A percentile compares a stretch with the other conserved stretches of the same genome.
Conservation (phyloP, 495 filamentous ascomycete genomes). For the Aspergillus affinis region DNA sequence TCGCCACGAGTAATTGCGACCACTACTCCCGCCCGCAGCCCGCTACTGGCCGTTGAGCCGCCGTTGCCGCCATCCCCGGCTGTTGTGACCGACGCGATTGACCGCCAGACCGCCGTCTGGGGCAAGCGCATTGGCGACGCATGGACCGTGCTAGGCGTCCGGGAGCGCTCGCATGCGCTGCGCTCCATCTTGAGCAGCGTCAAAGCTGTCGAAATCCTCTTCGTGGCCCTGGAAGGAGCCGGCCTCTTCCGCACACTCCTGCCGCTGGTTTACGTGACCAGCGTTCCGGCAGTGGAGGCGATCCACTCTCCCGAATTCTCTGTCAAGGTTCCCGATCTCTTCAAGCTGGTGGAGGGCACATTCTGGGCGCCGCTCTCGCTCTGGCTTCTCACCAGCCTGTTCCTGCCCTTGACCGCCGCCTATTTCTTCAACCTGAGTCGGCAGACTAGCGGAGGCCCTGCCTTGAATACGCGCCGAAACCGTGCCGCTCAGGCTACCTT, state of each 20-base stretch:
- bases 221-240: conserved; percentile 61
- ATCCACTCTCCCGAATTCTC: conserved; percentile 42
- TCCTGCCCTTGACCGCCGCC: conserved; percentile 67
- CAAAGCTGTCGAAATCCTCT: conserved; percentile 64
- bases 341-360: conserved; percentile 66
- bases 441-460: conserved; percentile 34
- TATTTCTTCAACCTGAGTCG: conserved; percentile 86
- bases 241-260: conserved; percentile 42
- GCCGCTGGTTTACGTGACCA: conserved; percentile 68
- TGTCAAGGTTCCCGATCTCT: conserved; percentile 76
- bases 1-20: conserved; percentile 23
- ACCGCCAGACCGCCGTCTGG: conserved; percentile 66
- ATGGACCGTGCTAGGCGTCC: conserved; percentile 46
- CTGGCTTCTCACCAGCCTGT: conserved; percentile 71
- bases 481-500: conserved; percentile 48
- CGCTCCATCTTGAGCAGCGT: conserved; percentile 63
- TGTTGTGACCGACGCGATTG: conserved; percentile 77
- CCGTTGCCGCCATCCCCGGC: conserved; percentile 78
- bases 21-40: conserved; percentile 43
- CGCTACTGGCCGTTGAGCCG: conserved; percentile 38
- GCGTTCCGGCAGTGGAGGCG: conserved; percentile 58
- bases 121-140: conserved; percentile 48
- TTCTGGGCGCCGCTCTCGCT: conserved; percentile 84
- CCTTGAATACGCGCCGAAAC: conserved; percentile 24
- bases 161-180: conserved; percentile 48